Evolutionary conservation across 1,284 basidiomycete species (phyloP).

Genomic region (Porodaedalea pini): DNA sequence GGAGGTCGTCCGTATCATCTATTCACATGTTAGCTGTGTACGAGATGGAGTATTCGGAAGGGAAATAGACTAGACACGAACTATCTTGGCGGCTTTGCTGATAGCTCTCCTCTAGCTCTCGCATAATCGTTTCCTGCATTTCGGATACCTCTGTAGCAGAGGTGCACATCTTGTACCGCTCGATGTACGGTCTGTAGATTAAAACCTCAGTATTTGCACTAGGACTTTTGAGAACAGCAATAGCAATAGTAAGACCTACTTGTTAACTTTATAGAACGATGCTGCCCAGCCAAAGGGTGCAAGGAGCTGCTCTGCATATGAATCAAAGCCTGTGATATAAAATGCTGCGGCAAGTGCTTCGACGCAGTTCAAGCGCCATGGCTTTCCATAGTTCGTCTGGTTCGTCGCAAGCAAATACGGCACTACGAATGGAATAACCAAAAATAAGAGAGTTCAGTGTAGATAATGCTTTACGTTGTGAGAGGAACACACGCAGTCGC

Average conservation of each 20-base stretch:
- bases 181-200: constrained; percentile 54
- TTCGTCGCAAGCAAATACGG: constrained; percentile 92
- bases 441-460: background rate
- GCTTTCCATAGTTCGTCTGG: constrained; percentile 93
- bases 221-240: no score
- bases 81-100: constrained; percentile 24
- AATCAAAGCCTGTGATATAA: constrained; percentile 83
- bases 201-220: background rate
- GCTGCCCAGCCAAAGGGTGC: constrained; percentile 85
- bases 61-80: no score
- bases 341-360: constrained; percentile 93
- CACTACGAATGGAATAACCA: constrained; percentile 45
- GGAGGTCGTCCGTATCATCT: constrained; percentile 45
- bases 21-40: no score
- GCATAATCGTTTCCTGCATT: constrained; percentile 72
- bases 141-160: constrained; percentile 59
- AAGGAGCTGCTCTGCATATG: constrained; percentile 74
- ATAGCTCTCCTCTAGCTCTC: constrained; percentile 67
- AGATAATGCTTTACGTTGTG: background rate
- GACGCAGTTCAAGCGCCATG: constrained; percentile 87
- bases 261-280: constrained; percentile 82
- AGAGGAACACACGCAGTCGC: constrained; percentile 65
- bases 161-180: constrained; percentile 69
- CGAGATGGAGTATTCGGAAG: no score
- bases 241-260: constrained; percentile 39